These are phyloP conservation scores for Plasmodium relictum DNA, from an alignment of 169 alveolate genomes.

Conservation along the genomic window DNA sequence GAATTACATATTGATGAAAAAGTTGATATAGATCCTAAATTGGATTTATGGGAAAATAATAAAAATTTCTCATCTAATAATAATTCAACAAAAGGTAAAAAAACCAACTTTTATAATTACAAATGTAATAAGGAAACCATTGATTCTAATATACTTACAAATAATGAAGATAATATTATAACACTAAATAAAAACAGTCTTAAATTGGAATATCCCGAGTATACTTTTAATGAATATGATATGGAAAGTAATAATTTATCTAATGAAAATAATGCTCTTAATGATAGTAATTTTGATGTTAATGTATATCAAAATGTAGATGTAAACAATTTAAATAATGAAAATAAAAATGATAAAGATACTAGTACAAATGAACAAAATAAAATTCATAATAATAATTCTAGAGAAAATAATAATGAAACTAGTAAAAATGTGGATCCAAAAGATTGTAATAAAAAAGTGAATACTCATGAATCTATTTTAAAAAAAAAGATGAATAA, in stretches of 20 bases:
- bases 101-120: conserved; percentile 27
- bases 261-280: not conserved
- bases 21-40: not conserved
- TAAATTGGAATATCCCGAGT: no score
- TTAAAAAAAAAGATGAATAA: no score
- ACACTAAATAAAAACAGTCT: no score
- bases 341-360: not conserved
- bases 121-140: not conserved
- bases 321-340: not conserved
- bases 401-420: not conserved
- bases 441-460: not conserved
- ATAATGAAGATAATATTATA: no score
- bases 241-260: not conserved
- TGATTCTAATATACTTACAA: no score
- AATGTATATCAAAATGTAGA: not conserved
- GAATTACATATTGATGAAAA: not conserved
- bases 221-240: not conserved
- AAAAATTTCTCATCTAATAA: not conserved
- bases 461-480: no score
- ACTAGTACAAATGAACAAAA: not conserved
- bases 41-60: conserved; percentile 53
- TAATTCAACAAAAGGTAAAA: not conserved
- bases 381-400: not conserved
- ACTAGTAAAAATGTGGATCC: not conserved
- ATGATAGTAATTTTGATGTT: not conserved